phyloP scores from a whole-genome alignment of 371 early-diverging fungal species.

The Lichtheimia hyalospora region DNA sequence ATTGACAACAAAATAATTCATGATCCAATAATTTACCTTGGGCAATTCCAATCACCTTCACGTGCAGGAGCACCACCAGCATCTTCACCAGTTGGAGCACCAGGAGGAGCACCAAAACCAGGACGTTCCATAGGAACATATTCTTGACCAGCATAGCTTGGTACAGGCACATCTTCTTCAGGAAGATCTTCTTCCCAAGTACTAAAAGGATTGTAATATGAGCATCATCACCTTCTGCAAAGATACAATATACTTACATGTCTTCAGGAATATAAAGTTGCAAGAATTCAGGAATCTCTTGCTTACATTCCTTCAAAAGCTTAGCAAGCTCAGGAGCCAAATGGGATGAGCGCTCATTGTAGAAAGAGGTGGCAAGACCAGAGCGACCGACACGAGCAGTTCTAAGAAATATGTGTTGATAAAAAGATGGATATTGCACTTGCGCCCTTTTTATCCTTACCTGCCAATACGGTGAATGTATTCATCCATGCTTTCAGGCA shows the following conservation, averaged over 20 bases:
- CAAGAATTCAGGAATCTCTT: slow-evolving; percentile 81
- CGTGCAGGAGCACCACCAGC: slow-evolving; percentile 22
- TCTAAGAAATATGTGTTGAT: slow-evolving; percentile 21
- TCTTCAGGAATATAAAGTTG: slow-evolving; percentile 36
- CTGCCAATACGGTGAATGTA: slow-evolving; percentile 87
- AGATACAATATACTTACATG: slow-evolving; percentile 26
- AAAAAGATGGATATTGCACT: neutral
- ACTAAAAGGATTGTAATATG: neutral
- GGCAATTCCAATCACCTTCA: slow-evolving; percentile 39
- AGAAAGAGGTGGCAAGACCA: slow-evolving; percentile 81
- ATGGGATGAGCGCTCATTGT: slow-evolving; percentile 46
- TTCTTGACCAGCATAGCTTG: slow-evolving; percentile 49
- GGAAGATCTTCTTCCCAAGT: slow-evolving; percentile 50
- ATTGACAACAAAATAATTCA: neutral
- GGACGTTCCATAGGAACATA: slow-evolving; percentile 38
- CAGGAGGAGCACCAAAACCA: slow-evolving; percentile 31
- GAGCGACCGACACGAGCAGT: slow-evolving; percentile 74
- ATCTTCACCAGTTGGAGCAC: slow-evolving; percentile 42
- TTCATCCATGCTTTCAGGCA: slow-evolving; percentile 76
- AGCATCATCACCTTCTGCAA: neutral
- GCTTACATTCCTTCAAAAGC: slow-evolving; percentile 75
- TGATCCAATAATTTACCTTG: slow-evolving; percentile 27
- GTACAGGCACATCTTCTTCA: slow-evolving; percentile 41
- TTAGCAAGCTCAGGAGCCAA: slow-evolving; percentile 69
- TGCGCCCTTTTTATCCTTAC: slow-evolving; percentile 5